These are phyloP conservation scores for Epichloe uncinata DNA, from an alignment of 2,329 filamentous ascomycete species.

Conservation along the genomic window DNA sequence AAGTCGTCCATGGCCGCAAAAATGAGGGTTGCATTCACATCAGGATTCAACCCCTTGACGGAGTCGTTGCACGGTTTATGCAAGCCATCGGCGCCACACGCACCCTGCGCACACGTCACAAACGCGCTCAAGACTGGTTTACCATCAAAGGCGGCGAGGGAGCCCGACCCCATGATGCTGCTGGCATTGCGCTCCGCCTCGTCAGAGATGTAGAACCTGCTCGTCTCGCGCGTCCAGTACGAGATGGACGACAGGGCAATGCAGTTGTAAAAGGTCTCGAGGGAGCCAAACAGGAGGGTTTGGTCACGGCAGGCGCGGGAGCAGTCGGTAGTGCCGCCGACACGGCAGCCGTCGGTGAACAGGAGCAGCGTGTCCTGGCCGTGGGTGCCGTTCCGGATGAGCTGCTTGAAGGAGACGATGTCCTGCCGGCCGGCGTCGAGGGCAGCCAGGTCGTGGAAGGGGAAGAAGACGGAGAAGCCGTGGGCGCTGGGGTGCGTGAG, in stretches of 20 bases:
- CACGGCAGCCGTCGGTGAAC: slow-evolving; percentile 19
- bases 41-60: slow-evolving; percentile 13
- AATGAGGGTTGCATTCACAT: slow-evolving; percentile 17
- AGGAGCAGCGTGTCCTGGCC: slow-evolving; percentile 19
- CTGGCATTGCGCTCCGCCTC: slow-evolving; percentile 25
- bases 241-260: slow-evolving; percentile 21
- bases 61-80: slow-evolving; percentile 17
- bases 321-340: slow-evolving; percentile 18
- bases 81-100: slow-evolving; percentile 22
- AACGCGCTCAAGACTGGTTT: slow-evolving; percentile 19
- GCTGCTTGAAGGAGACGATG: slow-evolving; percentile 19
- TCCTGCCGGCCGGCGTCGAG: slow-evolving; percentile 15
- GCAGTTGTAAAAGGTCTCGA: slow-evolving; percentile 27
- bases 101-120: slow-evolving; percentile 21
- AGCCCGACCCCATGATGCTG: slow-evolving; percentile 20
- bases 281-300: slow-evolving; percentile 18
- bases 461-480: slow-evolving; percentile 23
- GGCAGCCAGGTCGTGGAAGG: slow-evolving; percentile 22
- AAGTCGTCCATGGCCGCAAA: slow-evolving; percentile 21
- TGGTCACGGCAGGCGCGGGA: slow-evolving; percentile 19
- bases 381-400: slow-evolving; percentile 20
- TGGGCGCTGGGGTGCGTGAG: slow-evolving; percentile 16
- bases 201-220: slow-evolving; percentile 16
- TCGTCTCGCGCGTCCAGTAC: slow-evolving; percentile 19
- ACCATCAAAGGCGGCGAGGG: slow-evolving; percentile 19